phyloP scores from a whole-genome alignment of 2,329 filamentous ascomycete genomes.

The Cladosporium sp. region DNA sequence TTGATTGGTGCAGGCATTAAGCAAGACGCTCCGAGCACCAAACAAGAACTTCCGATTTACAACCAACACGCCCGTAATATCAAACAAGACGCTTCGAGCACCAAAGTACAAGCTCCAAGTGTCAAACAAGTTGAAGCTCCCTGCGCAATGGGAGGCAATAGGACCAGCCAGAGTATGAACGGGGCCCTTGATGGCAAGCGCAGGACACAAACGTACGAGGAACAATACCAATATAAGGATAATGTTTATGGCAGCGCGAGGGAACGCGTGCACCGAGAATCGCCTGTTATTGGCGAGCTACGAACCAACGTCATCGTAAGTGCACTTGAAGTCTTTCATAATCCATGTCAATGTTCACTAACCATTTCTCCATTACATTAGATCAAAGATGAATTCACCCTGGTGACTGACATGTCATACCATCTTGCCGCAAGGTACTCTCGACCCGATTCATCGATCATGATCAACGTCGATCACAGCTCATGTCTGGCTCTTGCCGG shows the following conservation, averaged over 20 bases:
- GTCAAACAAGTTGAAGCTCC: neutral
- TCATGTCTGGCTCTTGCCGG: conserved; percentile 70
- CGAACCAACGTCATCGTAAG: conserved; percentile 49
- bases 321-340: conserved; percentile 18
- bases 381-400: conserved; percentile 69
- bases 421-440: conserved; percentile 71
- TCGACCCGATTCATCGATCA: conserved; percentile 66
- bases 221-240: conserved; percentile 31
- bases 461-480: conserved; percentile 71
- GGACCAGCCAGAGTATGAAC: conserved; percentile 19
- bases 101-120: neutral
- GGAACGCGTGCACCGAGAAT: conserved; percentile 17
- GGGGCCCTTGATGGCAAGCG: conserved; percentile 21
- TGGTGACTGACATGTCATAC: conserved; percentile 69
- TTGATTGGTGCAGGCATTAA: conserved; percentile 7
- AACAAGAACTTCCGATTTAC: neutral
- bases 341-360: conserved; percentile 3
- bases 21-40: neutral
- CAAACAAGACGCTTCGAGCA: too few species aligned
- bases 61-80: too few species aligned
- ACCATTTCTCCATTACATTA: conserved; percentile 34
- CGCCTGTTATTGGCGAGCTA: conserved; percentile 44
- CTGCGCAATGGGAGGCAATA: conserved; percentile 12
- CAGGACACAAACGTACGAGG: conserved; percentile 33
- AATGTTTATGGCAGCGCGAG: conserved; percentile 14